These are phyloP conservation scores for Agaricus blazei DNA, from an alignment of 768 basidiomycete species.

Conservation along the genomic window DNA sequence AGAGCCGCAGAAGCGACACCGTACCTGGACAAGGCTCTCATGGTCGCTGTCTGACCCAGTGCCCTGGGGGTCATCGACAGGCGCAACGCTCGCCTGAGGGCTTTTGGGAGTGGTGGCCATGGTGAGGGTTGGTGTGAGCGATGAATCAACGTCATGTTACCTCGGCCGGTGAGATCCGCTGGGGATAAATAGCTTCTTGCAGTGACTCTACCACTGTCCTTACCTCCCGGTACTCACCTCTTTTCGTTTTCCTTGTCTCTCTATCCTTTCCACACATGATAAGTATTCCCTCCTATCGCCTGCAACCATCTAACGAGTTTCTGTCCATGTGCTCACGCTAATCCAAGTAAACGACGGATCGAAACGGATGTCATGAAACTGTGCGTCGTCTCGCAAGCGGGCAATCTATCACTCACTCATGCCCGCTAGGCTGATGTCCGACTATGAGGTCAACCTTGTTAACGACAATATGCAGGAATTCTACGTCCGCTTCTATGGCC, in stretches of 20 bases:
- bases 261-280: constrained; percentile 10
- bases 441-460: constrained; percentile 95
- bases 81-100: background rate
- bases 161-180: constrained; percentile 11
- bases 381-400: constrained; percentile 37
- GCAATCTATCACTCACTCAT: too few species aligned
- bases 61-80: background rate
- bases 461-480: constrained; percentile 99
- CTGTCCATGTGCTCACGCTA: constrained; percentile 49
- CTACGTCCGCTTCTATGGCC: constrained; percentile 93
- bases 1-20: background rate
- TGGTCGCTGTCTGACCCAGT: background rate
- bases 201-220: background rate
- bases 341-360: constrained; percentile 86
- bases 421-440: constrained; percentile 82
- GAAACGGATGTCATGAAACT: constrained; percentile 99
- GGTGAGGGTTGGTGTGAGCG: too few species aligned
- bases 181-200: background rate
- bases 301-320: constrained; percentile 12
- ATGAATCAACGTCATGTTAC: background rate
- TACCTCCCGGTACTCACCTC: background rate
- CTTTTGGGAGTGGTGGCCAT: background rate
- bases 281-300: constrained; percentile 3
- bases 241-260: too few species aligned
- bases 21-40: constrained; percentile 3